These are phyloP conservation scores for Pichia heedii DNA, from an alignment of 805 yeast species.

Conservation along the genomic window DNA sequence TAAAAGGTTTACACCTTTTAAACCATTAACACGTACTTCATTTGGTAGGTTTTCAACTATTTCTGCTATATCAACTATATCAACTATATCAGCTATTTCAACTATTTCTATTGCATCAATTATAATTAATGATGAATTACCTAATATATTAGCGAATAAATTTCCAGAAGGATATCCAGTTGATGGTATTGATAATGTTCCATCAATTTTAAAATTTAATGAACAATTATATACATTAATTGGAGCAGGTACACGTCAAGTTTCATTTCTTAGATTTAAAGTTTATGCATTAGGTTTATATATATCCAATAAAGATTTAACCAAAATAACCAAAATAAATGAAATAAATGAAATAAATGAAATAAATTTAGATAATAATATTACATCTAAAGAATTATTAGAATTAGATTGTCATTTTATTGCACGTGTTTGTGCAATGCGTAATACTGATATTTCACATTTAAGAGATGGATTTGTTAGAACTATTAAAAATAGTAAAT, in stretches of 20 bases:
- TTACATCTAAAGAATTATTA: slow-evolving; percentile 48
- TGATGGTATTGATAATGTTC: neutral
- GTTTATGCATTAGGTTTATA: slow-evolving; percentile 87
- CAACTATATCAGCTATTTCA: neutral
- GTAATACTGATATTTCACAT: slow-evolving; percentile 88
- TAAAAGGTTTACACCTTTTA: too few species aligned
- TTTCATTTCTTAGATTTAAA: slow-evolving; percentile 71
- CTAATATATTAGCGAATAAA: neutral
- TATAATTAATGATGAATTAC: neutral
- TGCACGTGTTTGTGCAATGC: slow-evolving; percentile 73
- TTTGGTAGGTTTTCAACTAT: too few species aligned
- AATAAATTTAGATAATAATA: slow-evolving; percentile 24
- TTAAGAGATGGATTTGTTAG: slow-evolving; percentile 82
- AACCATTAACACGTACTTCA: too few species aligned
- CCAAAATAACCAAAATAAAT: slow-evolving; percentile 28
- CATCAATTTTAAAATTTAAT: neutral
- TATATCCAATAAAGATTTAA: slow-evolving; percentile 50
- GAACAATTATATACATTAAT: slow-evolving; percentile 29
- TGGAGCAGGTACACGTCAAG: slow-evolving; percentile 77
- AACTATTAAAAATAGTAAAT: slow-evolving; percentile 61
- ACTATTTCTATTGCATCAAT: neutral
- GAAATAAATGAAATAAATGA: slow-evolving; percentile 36
- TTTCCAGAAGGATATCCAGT: neutral
- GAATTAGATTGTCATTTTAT: slow-evolving; percentile 52
- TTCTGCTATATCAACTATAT: too few species aligned